These are phyloP conservation scores for Agarophyton chilense DNA, from an alignment of 23 red algal species.

Conservation along the genomic window DNA sequence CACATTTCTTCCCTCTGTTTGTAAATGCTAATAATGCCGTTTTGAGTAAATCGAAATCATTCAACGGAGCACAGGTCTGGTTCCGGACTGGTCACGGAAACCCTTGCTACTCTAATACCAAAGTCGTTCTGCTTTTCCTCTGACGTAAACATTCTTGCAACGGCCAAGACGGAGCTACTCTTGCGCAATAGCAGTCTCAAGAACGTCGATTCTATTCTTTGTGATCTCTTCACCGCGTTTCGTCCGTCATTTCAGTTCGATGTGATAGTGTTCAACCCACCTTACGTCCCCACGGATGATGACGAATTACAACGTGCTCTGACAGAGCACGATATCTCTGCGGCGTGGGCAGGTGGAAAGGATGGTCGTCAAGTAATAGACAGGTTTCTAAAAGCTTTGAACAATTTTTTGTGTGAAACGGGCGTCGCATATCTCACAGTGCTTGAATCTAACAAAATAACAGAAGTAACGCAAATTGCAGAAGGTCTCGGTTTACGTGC, in stretches of 20 bases:
- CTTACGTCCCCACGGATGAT: slow-evolving; percentile 76
- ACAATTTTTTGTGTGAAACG: slow-evolving; percentile 33
- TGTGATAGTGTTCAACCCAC: slow-evolving; percentile 85
- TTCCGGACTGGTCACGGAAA: slow-evolving; percentile 41
- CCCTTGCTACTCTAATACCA: slow-evolving; percentile 19
- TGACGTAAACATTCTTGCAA: slow-evolving; percentile 65
- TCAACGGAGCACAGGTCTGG: slow-evolving; percentile 12
- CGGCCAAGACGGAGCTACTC: neutral
- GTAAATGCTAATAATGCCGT: neutral
- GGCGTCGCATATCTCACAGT: slow-evolving; percentile 69
- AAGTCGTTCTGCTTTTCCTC: slow-evolving; percentile 2
- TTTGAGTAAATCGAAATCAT: slow-evolving; percentile 19
- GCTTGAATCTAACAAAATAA: slow-evolving; percentile 56
- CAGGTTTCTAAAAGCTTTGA: slow-evolving; percentile 37
- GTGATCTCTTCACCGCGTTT: slow-evolving; percentile 66
- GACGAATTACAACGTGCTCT: slow-evolving; percentile 63
- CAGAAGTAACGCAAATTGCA: slow-evolving; percentile 30
- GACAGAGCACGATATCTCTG: slow-evolving; percentile 57
- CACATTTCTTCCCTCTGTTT: neutral
- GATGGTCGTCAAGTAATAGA: slow-evolving; percentile 78
- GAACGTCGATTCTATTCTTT: slow-evolving; percentile 34
- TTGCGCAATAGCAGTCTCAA: neutral
- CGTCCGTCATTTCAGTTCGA: slow-evolving; percentile 51
- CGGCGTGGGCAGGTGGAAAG: slow-evolving; percentile 79
- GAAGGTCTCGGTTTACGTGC: slow-evolving; percentile 51